Base-by-base conservation (phyloP, 208 protist species). In the Crithidia fasciculata region DNA sequence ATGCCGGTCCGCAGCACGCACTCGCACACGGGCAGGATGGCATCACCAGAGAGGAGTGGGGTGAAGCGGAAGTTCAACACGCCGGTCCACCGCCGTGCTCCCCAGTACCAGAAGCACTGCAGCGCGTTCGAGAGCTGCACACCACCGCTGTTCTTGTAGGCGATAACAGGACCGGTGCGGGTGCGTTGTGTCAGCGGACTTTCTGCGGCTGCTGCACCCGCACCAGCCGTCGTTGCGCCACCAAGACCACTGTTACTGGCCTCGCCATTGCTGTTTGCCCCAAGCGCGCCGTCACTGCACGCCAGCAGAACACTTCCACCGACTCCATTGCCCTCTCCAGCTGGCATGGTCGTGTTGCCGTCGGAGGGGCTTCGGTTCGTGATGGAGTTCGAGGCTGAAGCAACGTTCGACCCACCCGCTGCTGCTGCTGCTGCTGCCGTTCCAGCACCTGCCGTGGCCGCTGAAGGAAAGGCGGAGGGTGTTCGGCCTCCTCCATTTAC, bases 31-130 rank as follows among this genome's bases (percentile, higher is more conserved):
- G 74, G 74, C 74, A 78, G 10, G 12, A 72, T 28, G 6, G 66
- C 67, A 50, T 78, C 66, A 7, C 59, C 60, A 39, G 66, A 68
- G 8, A 55, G 53, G 10, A 72, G 67, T 45, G 74, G 74, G 0
- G 60, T 67, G 16, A 78, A 52, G 49, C 74, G 74, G 5, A 78
- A 41, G 66, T 78, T 78, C 49, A 78, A 41, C 15, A 78, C 74
- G 37, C 74, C 74, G 18, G 66, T 73, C 74, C 74, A 78, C 66
- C 74, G 65, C 52, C 57, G 45, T 52, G 67, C 74, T 0, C 74
- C 74, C 74, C 74, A 78, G 66, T 78, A 78, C 74, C 74, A 78
- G 53, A 72, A 78, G 28, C 64, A 55, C 59, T 78, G 74, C 44
- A 78, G 52, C 7, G 53, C 52, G 66, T 78, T 72, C 59, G 56